Conservation (phyloP, 768 basidiomycete species). For the Xerocomellus amylosporus region DNA sequence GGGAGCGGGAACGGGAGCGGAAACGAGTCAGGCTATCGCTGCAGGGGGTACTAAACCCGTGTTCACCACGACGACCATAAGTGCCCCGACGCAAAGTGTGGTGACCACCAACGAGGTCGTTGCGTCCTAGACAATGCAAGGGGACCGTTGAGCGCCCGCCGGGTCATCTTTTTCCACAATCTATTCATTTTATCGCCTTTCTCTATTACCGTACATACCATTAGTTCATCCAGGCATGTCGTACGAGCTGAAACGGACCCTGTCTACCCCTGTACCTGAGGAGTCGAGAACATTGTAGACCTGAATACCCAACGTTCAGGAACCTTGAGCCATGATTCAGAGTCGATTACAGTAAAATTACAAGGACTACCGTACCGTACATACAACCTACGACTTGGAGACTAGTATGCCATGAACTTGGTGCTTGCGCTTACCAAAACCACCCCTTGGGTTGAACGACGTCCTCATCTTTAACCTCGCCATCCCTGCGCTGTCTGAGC, state of each 20-base stretch:
- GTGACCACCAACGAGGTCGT: too few species aligned
- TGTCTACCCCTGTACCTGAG: background rate
- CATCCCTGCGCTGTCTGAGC: constrained; percentile 64
- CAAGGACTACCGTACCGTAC: background rate
- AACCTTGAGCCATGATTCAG: background rate
- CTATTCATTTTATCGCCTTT: background rate
- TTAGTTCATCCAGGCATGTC: background rate
- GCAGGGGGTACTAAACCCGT: background rate
- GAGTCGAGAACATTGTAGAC: background rate
- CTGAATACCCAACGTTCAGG: too few species aligned
- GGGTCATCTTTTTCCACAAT: background rate
- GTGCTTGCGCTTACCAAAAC: constrained; percentile 39
- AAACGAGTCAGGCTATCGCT: background rate
- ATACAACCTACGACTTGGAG: background rate
- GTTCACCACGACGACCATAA: too few species aligned
- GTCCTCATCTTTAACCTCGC: constrained; percentile 48
- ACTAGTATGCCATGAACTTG: background rate
- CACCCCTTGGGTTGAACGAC: constrained; percentile 52
- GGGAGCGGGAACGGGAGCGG: too few species aligned
- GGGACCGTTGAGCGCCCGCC: background rate
- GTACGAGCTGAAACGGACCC: background rate
- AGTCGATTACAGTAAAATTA: background rate
- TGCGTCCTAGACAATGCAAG: background rate
- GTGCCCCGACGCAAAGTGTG: too few species aligned
- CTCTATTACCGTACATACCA: background rate